Base-by-base conservation (phyloP, 108 stramenopile genomes). In the Conticribra guillardii region DNA sequence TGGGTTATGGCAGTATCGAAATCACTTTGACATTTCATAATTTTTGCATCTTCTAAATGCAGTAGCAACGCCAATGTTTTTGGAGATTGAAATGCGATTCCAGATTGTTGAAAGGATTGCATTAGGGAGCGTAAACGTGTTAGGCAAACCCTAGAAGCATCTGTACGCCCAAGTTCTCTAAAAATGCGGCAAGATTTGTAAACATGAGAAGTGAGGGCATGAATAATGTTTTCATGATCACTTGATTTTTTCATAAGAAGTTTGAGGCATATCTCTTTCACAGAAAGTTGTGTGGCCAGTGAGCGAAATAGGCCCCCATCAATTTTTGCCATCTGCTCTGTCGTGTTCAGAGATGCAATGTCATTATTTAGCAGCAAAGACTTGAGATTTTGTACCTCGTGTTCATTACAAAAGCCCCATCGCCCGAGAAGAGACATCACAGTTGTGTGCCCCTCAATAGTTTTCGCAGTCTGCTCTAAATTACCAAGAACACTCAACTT, bases 21-120 rank as follows among this genome's bases (percentile, higher is more conserved):
- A 26, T 92, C 84, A 1, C 72, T 77, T 47, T 77, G 71, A 28
- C 68, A 55, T 68, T 85, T 77, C 64, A 81, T 70, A 27, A 94
- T 68, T 52, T 73, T 82, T 49, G 93, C 88, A 61, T 94, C 93
- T 82, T 91, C 86, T 58, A 91, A 58, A 4, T 82, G 87, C 28
- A 90, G 61, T 15, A 67, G 23, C 60, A 91, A 23, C 9, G 76
- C 53, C 11, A 82, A 28, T 8, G 59, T 58, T 5, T 37, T 44
- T 0, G 67, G 37, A 18, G 60, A 64, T 9, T 34, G 55, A 29
- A 23, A 29, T 41, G 23, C 46, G 4, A 51, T 28, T 23, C 49
- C 63, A 37, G 54, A 49, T 14, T 50, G 17, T 58, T 69, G 47
- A 49, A 82, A 73, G 21, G 50, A 19, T 29, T 71, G 62, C 48